Evolutionary conservation across 441 rosid species (phyloP), one percentile per base, ranked within the genome.

Genomic region (Eutrema salsugineum): DNA sequence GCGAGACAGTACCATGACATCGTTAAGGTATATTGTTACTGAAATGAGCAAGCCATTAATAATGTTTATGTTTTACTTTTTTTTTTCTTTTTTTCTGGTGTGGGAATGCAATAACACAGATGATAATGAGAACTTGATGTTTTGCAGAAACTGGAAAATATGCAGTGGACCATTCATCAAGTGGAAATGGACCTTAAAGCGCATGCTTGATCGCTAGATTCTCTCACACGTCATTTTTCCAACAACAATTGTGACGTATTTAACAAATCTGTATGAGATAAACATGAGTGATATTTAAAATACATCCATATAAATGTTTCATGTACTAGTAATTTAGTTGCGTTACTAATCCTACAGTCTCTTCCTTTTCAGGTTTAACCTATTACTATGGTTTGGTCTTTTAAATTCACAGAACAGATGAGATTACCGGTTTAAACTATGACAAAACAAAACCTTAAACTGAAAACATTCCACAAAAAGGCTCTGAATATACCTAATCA

Each of bases 111-210:
- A 57, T 20, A 39, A 30, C 44, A 40, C 38, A 30, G 27, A 55
- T 68, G 11, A 27, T 44, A 28, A 32, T 54, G 64, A 46, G 71
- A 70, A 24, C 10, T 58, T 71, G 10, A 32, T 51, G 54, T 66
- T 24, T 63, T 70, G 50, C 94, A 94, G 98, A 91, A 91, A 90
- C 68, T 91, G 81, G 96, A 91, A 79, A 87, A 87, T 33, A 90
- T 91, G 98, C 95, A 90, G 72, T 90, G 97, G 97, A 91, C 96
- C 0, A 94, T 94, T 56, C 93, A 90, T 72, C 93, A 94, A 85
- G 93, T 91, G n/a, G 96, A 94, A 72, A 90, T 87, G 93, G 98
- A 94, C 80, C 87, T 94, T 43, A 87, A 87, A 55, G 63, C 91
- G 82, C 60, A 65, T 83, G 32, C 90, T 86, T n/a, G 90, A 91